Evolutionary conservation across 2,329 filamentous ascomycete species (phyloP).

Genomic region (Cyclaneusma minus): DNA sequence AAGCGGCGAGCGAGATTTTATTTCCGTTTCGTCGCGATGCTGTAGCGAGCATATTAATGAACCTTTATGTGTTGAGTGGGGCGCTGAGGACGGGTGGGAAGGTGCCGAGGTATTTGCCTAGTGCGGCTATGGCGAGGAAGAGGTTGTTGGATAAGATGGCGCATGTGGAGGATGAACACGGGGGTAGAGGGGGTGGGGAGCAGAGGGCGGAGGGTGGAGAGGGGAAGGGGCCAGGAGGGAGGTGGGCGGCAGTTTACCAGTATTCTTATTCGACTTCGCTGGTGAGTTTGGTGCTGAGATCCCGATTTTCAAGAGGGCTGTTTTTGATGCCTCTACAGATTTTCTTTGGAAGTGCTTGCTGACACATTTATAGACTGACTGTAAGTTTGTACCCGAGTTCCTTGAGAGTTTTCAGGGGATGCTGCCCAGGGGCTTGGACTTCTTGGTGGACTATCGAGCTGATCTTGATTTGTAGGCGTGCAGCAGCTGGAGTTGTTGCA

Average conservation of each 20-base stretch:
- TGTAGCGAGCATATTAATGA: conserved; percentile 39
- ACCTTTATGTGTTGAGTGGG: conserved; percentile 40
- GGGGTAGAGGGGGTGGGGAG: conserved; percentile 9
- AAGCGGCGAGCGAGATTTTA: conserved; percentile 30
- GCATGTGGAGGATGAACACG: conserved; percentile 25
- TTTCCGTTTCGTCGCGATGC: conserved; percentile 37
- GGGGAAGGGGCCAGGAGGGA: conserved; percentile 22
- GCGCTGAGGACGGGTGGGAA: conserved; percentile 32
- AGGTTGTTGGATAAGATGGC: conserved; percentile 33
- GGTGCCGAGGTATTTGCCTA: conserved; percentile 40
- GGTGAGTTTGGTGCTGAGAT: too few relatives aligned
- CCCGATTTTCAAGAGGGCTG: too few relatives aligned
- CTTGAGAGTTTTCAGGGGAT: too few relatives aligned
- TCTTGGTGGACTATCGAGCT: conserved; percentile 17
- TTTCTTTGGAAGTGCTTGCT: conserved; percentile 18
- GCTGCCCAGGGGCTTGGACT: conserved; percentile 15
- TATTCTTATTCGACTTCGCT: conserved; percentile 36
- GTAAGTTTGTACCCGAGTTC: too few relatives aligned
- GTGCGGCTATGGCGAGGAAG: conserved; percentile 35
- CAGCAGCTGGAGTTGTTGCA: conserved; percentile 37
- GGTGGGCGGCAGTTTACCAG: conserved; percentile 41
- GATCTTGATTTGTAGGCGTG: conserved; percentile 19
- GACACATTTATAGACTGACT: conserved; percentile 10
- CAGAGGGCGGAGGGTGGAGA: conserved; percentile 11
- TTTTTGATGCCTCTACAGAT: conserved; percentile 34